Conservation (phyloP, 164 flowering plant species). For the Protea cynaroides region DNA sequence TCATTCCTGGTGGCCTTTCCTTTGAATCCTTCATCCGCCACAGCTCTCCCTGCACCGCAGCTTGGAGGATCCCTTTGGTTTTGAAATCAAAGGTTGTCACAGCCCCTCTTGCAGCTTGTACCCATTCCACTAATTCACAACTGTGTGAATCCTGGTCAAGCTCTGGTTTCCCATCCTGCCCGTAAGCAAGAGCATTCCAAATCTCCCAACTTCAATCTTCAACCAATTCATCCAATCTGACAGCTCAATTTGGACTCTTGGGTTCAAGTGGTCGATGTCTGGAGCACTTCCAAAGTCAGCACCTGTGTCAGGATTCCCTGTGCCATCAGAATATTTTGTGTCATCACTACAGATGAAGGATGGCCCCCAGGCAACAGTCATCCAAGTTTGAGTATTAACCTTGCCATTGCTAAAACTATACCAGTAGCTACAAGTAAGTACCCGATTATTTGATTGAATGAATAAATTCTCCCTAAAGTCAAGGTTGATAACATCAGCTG, state of each 20-base stretch:
- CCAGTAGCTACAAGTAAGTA: slow-evolving; percentile 87
- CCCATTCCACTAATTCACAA: slow-evolving; percentile 47
- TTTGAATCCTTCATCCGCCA: too few species aligned
- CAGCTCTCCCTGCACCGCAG: too few species aligned
- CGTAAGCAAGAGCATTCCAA: slow-evolving; percentile 42
- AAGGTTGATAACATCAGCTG: slow-evolving; percentile 61
- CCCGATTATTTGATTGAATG: slow-evolving; percentile 57
- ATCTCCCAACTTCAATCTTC: slow-evolving; percentile 63
- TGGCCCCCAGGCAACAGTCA: slow-evolving; percentile 75
- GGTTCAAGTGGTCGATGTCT: slow-evolving; percentile 69
- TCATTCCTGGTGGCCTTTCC: slow-evolving; percentile 68
- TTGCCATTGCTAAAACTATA: slow-evolving; percentile 61
- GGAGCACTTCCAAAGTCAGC: slow-evolving; percentile 39
- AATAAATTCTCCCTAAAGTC: slow-evolving; percentile 57
- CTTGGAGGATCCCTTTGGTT: too few species aligned
- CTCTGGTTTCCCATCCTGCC: slow-evolving; percentile 33
- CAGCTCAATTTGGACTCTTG: slow-evolving; percentile 55
- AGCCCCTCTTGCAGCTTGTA: slow-evolving; percentile 46
- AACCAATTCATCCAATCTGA: slow-evolving; percentile 86
- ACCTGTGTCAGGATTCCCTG: slow-evolving; percentile 64
- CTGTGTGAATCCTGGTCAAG: slow-evolving; percentile 51
- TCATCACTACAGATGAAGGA: slow-evolving; percentile 50
- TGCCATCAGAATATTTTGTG: slow-evolving; percentile 61
- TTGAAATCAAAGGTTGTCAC: slow-evolving; percentile 61
- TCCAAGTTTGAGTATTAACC: slow-evolving; percentile 46